Percentiles rank a stretch among this genome's conserved stretches.
These are phyloP conservation scores for Fragaria nilgerrensis DNA, from an alignment of 306 rosid species.

Conservation along the genomic window DNA sequence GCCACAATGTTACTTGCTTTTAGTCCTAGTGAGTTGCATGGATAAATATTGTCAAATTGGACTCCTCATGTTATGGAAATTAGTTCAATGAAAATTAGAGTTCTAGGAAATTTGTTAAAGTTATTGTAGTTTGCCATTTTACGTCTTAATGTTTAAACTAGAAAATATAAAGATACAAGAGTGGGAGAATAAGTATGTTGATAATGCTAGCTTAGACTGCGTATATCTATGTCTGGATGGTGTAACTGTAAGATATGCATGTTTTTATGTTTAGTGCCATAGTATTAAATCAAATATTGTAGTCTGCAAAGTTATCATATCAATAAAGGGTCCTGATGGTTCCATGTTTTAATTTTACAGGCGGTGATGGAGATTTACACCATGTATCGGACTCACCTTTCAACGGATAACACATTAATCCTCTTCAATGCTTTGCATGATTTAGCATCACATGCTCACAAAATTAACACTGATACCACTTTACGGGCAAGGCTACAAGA, in stretches of 20 bases:
- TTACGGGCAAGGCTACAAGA: conserved; percentile 89
- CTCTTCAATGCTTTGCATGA: conserved; percentile 72
- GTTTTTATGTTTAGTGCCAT: not conserved
- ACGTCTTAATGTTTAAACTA: not conserved
- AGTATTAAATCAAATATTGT: not conserved
- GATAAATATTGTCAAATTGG: not conserved
- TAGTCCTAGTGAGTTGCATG: not conserved
- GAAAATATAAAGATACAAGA: not conserved
- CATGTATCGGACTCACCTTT: conserved; percentile 68
- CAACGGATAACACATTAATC: conserved; percentile 55
- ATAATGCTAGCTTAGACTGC: not conserved
- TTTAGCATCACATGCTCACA: conserved; percentile 78
- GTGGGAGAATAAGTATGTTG: not conserved
- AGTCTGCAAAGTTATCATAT: not conserved
- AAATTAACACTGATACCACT: conserved; percentile 47
- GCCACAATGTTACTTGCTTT: not conserved
- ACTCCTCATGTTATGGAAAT: not conserved
- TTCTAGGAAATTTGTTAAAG: not conserved
- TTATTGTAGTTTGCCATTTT: not conserved
- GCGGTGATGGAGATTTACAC: conserved; percentile 91
- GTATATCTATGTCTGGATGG: not conserved
- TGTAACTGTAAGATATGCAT: not conserved
- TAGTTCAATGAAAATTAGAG: not conserved
- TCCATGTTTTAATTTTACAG: conserved; percentile 46
- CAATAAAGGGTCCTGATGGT: not conserved